These are phyloP conservation scores for Fusarium annulatum DNA, from an alignment of 2,329 filamentous ascomycete genomes.

Conservation along the genomic window DNA sequence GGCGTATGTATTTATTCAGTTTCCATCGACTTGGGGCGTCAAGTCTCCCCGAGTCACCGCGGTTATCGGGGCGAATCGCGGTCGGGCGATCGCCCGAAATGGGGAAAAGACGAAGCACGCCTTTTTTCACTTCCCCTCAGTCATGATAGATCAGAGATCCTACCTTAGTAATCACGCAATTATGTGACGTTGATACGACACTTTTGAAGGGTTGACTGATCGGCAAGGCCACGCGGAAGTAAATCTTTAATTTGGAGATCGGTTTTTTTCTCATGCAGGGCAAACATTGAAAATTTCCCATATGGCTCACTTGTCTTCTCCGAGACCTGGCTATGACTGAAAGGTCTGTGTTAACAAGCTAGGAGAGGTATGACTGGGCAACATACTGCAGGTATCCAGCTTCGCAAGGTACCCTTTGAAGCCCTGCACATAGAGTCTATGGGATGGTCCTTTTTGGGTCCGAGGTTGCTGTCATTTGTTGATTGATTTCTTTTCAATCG, in stretches of 20 bases:
- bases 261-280: neutral
- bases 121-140: conserved; percentile 27
- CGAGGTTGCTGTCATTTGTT: neutral
- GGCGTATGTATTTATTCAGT: neutral
- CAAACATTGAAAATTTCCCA: neutral
- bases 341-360: too few relatives aligned
- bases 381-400: too few relatives aligned
- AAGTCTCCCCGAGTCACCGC: conserved; percentile 19
- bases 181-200: conserved; percentile 13
- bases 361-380: too few relatives aligned
- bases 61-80: too few relatives aligned
- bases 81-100: conserved; percentile 43
- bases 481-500: neutral
- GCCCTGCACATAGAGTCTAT: too few relatives aligned
- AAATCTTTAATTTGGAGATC: neutral
- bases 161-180: conserved; percentile 40
- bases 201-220: neutral
- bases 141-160: conserved; percentile 31
- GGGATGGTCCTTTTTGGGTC: neutral
- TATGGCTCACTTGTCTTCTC: neutral
- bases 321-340: neutral
- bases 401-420: too few relatives aligned
- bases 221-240: neutral
- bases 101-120: conserved; percentile 5
- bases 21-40: conserved; percentile 26